Evolutionary conservation across 306 rosid genomes (phyloP).

Genomic region (Cicer yamashitae): DNA sequence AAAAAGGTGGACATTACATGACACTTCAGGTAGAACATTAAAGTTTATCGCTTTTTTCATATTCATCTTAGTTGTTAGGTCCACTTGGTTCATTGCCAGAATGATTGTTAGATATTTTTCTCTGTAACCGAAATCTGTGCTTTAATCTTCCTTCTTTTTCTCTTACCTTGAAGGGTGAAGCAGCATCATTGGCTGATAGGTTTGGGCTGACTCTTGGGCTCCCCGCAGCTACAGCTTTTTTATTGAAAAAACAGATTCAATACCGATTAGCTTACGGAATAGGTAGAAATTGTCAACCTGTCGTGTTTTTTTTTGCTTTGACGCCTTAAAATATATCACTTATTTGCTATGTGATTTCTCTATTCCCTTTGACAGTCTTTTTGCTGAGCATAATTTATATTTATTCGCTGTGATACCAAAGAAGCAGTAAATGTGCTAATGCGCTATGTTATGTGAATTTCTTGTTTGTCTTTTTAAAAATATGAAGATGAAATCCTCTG

Average conservation of each 20-base stretch:
- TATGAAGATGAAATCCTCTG: slow-evolving; percentile 9
- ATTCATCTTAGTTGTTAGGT: slow-evolving; percentile 28
- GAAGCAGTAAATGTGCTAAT: too few species aligned
- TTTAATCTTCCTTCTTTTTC: slow-evolving; percentile 34
- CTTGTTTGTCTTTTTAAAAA: neutral
- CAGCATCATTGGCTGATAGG: slow-evolving; percentile 80
- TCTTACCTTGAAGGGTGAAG: slow-evolving; percentile 76
- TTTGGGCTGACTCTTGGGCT: slow-evolving; percentile 79
- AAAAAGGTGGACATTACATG: slow-evolving; percentile 95
- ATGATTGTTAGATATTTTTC: slow-evolving; percentile 24
- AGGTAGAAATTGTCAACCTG: slow-evolving; percentile 55
- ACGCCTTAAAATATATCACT: slow-evolving; percentile 4
- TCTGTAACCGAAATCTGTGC: slow-evolving; percentile 14
- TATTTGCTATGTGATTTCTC: slow-evolving; percentile 17
- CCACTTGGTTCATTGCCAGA: slow-evolving; percentile 21
- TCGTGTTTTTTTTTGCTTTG: slow-evolving; percentile 30
- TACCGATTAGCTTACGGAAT: slow-evolving; percentile 76
- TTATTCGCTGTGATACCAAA: neutral
- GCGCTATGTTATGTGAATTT: neutral
- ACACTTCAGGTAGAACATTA: slow-evolving; percentile 86
- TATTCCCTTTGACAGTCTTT: slow-evolving; percentile 11
- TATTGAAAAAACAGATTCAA: slow-evolving; percentile 67
- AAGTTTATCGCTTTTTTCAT: slow-evolving; percentile 37
- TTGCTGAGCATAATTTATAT: neutral
- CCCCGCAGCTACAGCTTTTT: slow-evolving; percentile 63